Percentiles rank a stretch among this genome's conserved stretches.
Evolutionary conservation across 2,329 filamentous ascomycete species (phyloP).

Genomic region (Fonsecaea pugnacius): DNA sequence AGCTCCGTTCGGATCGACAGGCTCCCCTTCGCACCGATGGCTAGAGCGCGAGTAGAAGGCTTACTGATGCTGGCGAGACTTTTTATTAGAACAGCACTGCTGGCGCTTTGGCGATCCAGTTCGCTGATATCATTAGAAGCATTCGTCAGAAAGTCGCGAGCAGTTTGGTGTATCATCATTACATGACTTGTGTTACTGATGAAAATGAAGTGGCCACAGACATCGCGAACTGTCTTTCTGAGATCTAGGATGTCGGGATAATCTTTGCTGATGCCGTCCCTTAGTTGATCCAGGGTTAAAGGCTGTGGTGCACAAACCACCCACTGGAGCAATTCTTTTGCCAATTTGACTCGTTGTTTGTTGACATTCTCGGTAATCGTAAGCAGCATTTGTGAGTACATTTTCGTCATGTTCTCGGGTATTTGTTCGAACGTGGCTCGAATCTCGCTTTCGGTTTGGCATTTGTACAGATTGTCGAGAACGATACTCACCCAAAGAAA

Average conservation of each 20-base stretch:
- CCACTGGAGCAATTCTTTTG: conserved; percentile 38
- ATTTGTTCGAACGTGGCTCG: conserved; percentile 34
- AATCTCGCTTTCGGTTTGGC: conserved; percentile 33
- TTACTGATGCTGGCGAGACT: conserved; percentile 14
- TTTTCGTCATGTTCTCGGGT: conserved; percentile 39
- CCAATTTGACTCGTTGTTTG: conserved; percentile 22
- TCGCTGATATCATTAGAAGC: not conserved
- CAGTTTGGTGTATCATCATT: conserved; percentile 40
- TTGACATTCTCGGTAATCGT: conserved; percentile 16
- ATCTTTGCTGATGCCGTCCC: conserved; percentile 37
- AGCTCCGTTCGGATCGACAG: conserved; percentile 1
- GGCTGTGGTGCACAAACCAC: conserved; percentile 36
- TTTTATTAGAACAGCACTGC: conserved; percentile 16
- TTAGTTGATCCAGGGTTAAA: conserved; percentile 38
- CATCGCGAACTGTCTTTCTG: conserved; percentile 34
- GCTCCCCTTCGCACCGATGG: not conserved
- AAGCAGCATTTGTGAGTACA: conserved; percentile 41
- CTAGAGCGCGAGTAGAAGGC: not conserved
- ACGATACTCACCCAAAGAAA: conserved; percentile 36
- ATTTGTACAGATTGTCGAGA: conserved; percentile 30
- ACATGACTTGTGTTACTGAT: conserved; percentile 35
- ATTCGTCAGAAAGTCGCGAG: conserved; percentile 35
- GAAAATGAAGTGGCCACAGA: conserved; percentile 41
- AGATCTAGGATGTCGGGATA: conserved; percentile 35
- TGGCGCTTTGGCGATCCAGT: conserved; percentile 13